phyloP scores from a whole-genome alignment of 2,329 filamentous ascomycete genomes.

The Xylariales sp. region DNA sequence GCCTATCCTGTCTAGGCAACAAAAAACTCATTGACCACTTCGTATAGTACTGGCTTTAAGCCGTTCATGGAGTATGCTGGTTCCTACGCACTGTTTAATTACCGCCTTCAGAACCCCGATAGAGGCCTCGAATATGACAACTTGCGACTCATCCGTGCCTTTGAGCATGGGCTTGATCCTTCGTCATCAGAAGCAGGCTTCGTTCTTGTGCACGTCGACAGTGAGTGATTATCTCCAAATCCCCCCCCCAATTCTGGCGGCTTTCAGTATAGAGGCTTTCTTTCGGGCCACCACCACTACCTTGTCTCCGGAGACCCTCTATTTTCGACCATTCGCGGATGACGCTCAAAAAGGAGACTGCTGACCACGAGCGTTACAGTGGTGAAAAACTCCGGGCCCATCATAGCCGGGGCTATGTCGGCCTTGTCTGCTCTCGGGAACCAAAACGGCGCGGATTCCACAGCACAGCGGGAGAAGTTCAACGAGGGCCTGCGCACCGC shows the following conservation, averaged over 20 bases:
- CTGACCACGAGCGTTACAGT: constrained; percentile 52
- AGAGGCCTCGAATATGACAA: constrained; percentile 71
- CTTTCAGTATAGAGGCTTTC: neutral
- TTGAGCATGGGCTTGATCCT: constrained; percentile 88
- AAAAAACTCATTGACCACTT: constrained; percentile 17
- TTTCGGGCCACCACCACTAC: neutral
- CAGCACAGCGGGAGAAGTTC: constrained; percentile 63
- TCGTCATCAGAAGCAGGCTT: constrained; percentile 93
- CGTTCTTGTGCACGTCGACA: constrained; percentile 94
- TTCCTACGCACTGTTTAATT: constrained; percentile 77
- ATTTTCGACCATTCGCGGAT: neutral
- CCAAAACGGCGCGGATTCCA: constrained; percentile 46
- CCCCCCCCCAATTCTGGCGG: neutral
- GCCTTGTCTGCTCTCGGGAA: constrained; percentile 63
- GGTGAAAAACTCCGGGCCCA: constrained; percentile 84
- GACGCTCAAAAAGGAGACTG: neutral
- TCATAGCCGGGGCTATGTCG: constrained; percentile 78
- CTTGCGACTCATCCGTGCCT: constrained; percentile 87
- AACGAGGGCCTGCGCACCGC: constrained; percentile 73
- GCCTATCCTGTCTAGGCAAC: constrained; percentile 2
- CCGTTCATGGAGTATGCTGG: constrained; percentile 91
- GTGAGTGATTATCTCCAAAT: neutral
- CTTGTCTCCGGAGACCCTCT: neutral
- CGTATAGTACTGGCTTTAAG: constrained; percentile 75
- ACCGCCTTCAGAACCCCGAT: constrained; percentile 67